These are phyloP conservation scores for Cryptosporidium sp. DNA, from an alignment of 169 alveolate genomes.

Conservation along the genomic window DNA sequence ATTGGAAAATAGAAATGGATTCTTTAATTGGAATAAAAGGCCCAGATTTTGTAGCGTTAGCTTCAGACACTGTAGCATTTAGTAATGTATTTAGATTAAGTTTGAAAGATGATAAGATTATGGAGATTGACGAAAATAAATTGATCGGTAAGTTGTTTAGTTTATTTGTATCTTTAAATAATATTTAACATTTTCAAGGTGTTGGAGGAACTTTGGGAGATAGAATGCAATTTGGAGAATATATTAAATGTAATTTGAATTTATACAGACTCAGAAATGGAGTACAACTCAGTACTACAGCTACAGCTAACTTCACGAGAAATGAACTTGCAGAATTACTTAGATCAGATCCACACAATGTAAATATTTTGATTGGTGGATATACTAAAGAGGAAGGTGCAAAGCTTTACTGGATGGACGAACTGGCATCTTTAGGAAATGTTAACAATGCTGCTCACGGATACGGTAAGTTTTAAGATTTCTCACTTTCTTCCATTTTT, in stretches of 20 bases:
- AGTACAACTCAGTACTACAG: slow-evolving; percentile 82
- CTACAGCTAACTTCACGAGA: slow-evolving; percentile 88
- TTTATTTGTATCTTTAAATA: not conserved
- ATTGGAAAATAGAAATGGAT: slow-evolving; percentile 79
- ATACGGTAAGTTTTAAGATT: slow-evolving; percentile 86
- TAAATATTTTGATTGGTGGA: slow-evolving; percentile 88
- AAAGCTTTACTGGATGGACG: slow-evolving; percentile 91
- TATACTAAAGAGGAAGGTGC: slow-evolving; percentile 90
- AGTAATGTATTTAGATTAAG: slow-evolving; percentile 82
- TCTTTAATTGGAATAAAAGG: slow-evolving; percentile 88
- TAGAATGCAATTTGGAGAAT: slow-evolving; percentile 87
- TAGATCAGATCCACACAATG: slow-evolving; percentile 89
- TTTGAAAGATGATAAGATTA: slow-evolving; percentile 81
- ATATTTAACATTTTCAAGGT: slow-evolving; percentile 35
- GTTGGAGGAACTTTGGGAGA: slow-evolving; percentile 90
- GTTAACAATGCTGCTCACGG: slow-evolving; percentile 92
- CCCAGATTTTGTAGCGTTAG: slow-evolving; percentile 84
- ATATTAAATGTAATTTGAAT: slow-evolving; percentile 84
- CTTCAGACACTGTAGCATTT: slow-evolving; percentile 84
- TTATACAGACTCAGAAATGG: slow-evolving; percentile 85
- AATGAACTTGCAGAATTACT: slow-evolving; percentile 87
- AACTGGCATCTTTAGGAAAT: slow-evolving; percentile 87
- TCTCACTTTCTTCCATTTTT: slow-evolving; percentile 88
- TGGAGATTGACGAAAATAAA: slow-evolving; percentile 83
- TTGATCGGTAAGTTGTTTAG: slow-evolving; percentile 76